phyloP scores from a whole-genome alignment of 768 basidiomycete genomes.

The Hygrophorus pudorinus region DNA sequence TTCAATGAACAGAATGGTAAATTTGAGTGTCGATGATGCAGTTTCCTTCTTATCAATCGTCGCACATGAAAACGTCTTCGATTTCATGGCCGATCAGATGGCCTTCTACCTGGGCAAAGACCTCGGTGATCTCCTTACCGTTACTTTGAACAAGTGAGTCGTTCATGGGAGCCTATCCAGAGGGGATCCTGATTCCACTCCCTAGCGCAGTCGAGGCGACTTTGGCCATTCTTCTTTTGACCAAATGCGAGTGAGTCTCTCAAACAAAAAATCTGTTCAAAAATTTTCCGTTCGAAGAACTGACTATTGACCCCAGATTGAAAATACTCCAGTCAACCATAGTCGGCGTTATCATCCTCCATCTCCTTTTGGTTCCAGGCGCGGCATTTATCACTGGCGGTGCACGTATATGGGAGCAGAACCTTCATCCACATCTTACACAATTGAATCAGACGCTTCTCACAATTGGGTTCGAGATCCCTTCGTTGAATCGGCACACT shows the following conservation, averaged over 20 bases:
- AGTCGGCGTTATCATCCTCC: conserved; percentile 65
- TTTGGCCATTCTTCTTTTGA: conserved; percentile 57
- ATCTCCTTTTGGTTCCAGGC: conserved; percentile 63
- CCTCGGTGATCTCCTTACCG: conserved; percentile 55
- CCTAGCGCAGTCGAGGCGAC: conserved; percentile 61
- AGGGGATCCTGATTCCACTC: not conserved
- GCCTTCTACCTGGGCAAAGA: conserved; percentile 49
- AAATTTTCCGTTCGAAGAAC: not conserved
- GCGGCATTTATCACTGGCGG: conserved; percentile 65
- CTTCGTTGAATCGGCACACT: not conserved
- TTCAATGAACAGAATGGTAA: not conserved
- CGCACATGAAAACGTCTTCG: conserved; percentile 55
- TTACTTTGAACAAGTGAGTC: conserved; percentile 57
- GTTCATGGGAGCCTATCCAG: not conserved
- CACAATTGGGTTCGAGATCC: conserved; percentile 42
- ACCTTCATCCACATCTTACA: conserved; percentile 53
- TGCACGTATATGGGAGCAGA: conserved; percentile 54
- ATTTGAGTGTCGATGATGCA: conserved; percentile 15
- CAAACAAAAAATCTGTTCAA: not conserved
- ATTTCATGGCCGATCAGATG: conserved; percentile 52
- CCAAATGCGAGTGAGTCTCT: conserved; percentile 54
- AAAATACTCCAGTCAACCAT: conserved; percentile 61
- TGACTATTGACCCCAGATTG: conserved; percentile 29
- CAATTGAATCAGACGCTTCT: conserved; percentile 63
- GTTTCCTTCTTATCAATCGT: conserved; percentile 60